A percentile compares a stretch with the other conserved stretches of the same genome.
Conservation (phyloP, 441 rosid genomes). For the Jatropha multifida region DNA sequence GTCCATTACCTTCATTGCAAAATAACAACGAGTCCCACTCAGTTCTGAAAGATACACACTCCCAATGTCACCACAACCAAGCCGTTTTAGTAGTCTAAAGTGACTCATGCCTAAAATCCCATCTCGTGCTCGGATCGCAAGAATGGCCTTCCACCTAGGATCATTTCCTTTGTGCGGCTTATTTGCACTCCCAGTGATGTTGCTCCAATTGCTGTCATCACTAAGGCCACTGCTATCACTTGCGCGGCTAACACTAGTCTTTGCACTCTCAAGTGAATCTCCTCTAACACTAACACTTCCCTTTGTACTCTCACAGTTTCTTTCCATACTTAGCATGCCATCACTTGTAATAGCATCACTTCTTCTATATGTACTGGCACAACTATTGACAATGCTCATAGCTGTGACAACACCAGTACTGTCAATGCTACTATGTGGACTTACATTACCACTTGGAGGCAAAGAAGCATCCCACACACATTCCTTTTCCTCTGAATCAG, state of each 20-base stretch:
- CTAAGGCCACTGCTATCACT: slow-evolving; percentile 93
- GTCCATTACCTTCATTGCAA: slow-evolving; percentile 99
- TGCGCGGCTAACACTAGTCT: slow-evolving; percentile 84
- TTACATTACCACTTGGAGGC: slow-evolving; percentile 89
- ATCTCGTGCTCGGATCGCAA: slow-evolving; percentile 76
- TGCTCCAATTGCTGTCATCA: slow-evolving; percentile 98
- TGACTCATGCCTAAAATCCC: slow-evolving; percentile 93
- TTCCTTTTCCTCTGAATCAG: slow-evolving; percentile 76
- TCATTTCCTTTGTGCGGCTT: slow-evolving; percentile 98
- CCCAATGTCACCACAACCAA: slow-evolving; percentile 97
- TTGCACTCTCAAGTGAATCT: slow-evolving; percentile 88
- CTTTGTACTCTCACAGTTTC: slow-evolving; percentile 68
- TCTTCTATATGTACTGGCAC: slow-evolving; percentile 65
- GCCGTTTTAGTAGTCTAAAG: slow-evolving; percentile 82
- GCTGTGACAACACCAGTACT: slow-evolving; percentile 69
- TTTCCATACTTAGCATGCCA: slow-evolving; percentile 68
- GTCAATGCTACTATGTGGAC: slow-evolving; percentile 84
- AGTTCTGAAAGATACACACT: slow-evolving; percentile 93
- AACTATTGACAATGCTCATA: slow-evolving; percentile 83
- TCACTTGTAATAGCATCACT: slow-evolving; percentile 72
- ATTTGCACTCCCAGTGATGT: slow-evolving; percentile 72
- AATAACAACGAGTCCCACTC: slow-evolving; percentile 81
- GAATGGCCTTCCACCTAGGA: slow-evolving; percentile 96
- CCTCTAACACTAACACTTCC: slow-evolving; percentile 65
- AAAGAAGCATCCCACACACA: slow-evolving; percentile 95